Evolutionary conservation across 805 yeast species (phyloP), one percentile per base, ranked within the genome.

Genomic region (Maudiozyma saulgeensis): DNA sequence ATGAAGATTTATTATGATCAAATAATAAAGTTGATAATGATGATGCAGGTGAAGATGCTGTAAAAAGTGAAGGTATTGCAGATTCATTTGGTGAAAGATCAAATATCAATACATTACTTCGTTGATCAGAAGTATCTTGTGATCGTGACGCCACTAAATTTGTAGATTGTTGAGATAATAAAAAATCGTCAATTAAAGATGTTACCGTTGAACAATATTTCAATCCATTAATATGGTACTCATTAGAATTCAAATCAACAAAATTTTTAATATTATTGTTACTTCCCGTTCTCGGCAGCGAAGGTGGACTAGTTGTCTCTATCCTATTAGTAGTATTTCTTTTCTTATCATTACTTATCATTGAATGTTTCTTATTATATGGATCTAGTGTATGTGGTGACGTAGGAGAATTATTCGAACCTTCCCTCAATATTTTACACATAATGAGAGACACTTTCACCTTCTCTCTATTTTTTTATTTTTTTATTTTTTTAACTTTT

Each of bases 41-140:
- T 8, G 49, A 43, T 15, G 48, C 43, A 16, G 51, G 48, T 9
- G 54, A 48, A 3, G 54, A 46, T 4, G 43, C 37, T 3, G 49
- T 46, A 21, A 51, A 48, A 13, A 49, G 34, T 8, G 40, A 19
- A 4, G 54, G 54, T 26, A 60, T 47, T 40, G 54, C 44, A n/a
- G 52, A 49, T 9, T 57, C 62, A 39, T 52, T 52, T 9, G 60
- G 56, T 8, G 62, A 55, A 32, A 59, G 38, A 45, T 62, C 64
- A 39, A 57, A 46, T 18, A 59, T 52, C 39, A 61, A 44, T 4
- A 58, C 45, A 19, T 53, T 47, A 6, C 25, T 28, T n/a, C 7
- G 35, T 18, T 15, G 9, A 15, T 26, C 34, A 3, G 35, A 16
- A 31, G 3, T 21, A 21, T 21, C 23, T 21, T 21, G 23, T 21